Evolutionary conservation across 2,329 filamentous ascomycete genomes (phyloP), one percentile per base, ranked within the genome.

Genomic region (Penicillium concentricum): DNA sequence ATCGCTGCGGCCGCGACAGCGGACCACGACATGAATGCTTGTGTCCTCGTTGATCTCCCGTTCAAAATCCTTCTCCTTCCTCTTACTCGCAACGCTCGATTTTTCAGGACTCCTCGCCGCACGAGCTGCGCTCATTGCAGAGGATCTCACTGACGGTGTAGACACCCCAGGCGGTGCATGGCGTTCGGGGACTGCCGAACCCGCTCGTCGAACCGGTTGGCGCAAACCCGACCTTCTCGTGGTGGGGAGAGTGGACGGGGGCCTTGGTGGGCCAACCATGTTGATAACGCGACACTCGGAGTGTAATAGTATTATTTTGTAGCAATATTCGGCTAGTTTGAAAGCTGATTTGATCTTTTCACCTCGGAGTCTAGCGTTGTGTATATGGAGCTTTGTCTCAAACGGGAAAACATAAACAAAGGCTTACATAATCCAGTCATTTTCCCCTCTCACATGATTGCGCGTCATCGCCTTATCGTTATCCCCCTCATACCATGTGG

Each of bases 1-100:
- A 66, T 96, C 90, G 72, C 90, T 97, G 61, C 94, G 88, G 5
- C 93, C 94, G 65, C 94, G 85, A 78, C 93, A 99, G 62, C 94
- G 85, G 56, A 99, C 95, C 34, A 97, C 92, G 45, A 99, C 94
- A 72, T 95, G 94, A 76, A 99, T 99, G 72, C 97, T 99, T 8
- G 93, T 97, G 74, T 96, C 92, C 67, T 92, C 87, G 50, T 84
- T 83, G 54, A 77, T 76, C 32, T 90, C 86, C 6, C 83, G 74
- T 43, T 93, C 92, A 69, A 88, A 93, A 37, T 95, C 90, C 69
- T 90, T 85, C 66, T 94, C 90, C 74, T 96, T 96, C 69, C 92
- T 87, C 79, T 97, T 96, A 43, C 81, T 82, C 24, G 86, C 84
- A 32, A 82, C 75, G 48, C 82, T 81, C 28, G 83, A 75, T 32